Evolutionary conservation across 1,284 basidiomycete genomes (phyloP).

Genomic region (Marasmius sp.): DNA sequence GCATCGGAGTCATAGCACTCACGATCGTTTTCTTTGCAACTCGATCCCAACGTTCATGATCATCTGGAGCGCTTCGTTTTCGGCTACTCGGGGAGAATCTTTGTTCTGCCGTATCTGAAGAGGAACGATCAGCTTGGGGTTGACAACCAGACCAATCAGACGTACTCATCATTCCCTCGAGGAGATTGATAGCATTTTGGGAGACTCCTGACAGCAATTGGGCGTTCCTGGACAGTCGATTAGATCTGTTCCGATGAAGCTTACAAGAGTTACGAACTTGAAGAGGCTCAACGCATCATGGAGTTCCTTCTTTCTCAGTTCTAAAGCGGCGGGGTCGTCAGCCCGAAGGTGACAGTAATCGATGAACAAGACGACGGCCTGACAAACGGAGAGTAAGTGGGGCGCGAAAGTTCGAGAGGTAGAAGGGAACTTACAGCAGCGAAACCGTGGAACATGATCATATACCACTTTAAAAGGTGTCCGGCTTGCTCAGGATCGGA

Average conservation of each 20-base stretch:
- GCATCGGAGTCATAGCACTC: background rate
- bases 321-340: constrained; percentile 11
- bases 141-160: background rate
- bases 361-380: constrained; percentile 26
- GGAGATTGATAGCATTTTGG: constrained; percentile 21
- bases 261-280: constrained; percentile 7
- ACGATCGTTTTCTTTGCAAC: constrained; percentile 24
- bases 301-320: constrained; percentile 16
- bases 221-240: constrained; percentile 12
- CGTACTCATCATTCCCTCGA: constrained; percentile 22
- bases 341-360: constrained; percentile 22
- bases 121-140: background rate
- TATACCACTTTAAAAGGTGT: constrained; percentile 23
- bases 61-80: constrained; percentile 15
- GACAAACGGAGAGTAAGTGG: background rate
- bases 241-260: background rate
- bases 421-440: constrained; percentile 17
- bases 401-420: background rate
- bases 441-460: constrained; percentile 25
- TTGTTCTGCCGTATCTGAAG: background rate
- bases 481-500: constrained; percentile 20
- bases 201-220: constrained; percentile 23
- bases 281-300: constrained; percentile 21
- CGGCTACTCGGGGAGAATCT: constrained; percentile 3
- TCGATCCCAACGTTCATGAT: constrained; percentile 21